Percentiles rank a stretch among this genome's conserved stretches.
These are phyloP conservation scores for Tuber microsphaerosporum DNA, from an alignment of 495 filamentous ascomycete species.

Conservation along the genomic window DNA sequence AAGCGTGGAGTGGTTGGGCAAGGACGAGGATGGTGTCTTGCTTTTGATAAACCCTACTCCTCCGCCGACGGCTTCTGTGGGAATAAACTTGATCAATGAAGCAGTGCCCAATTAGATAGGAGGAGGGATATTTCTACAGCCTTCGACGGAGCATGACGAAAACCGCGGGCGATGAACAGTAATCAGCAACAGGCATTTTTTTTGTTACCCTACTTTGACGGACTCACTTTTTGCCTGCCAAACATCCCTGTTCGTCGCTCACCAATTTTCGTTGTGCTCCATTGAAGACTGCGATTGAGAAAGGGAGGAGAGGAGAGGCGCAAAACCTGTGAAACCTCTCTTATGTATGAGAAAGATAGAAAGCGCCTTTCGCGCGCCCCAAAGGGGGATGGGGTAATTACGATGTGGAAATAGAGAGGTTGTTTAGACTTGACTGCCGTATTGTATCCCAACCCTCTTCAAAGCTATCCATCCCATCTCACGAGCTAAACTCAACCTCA, in stretches of 20 bases:
- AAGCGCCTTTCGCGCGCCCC: neutral
- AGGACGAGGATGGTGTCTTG: slow-evolving; percentile 31
- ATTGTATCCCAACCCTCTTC: neutral
- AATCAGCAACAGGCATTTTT: neutral
- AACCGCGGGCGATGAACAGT: neutral
- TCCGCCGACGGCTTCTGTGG: neutral
- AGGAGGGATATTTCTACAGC: neutral
- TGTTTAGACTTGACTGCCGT: neutral
- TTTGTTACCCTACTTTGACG: neutral
- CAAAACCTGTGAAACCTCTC: neutral
- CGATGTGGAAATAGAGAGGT: neutral
- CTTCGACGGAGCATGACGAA: neutral
- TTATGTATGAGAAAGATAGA: neutral
- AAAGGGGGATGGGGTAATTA: neutral
- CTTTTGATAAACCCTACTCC: slow-evolving; percentile 12
- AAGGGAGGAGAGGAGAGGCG: neutral
- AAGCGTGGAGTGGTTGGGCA: slow-evolving; percentile 56
- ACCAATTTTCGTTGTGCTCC: neutral
- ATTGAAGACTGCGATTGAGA: neutral
- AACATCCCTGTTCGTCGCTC: neutral
- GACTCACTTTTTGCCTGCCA: neutral
- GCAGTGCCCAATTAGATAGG: neutral
- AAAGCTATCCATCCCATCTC: neutral
- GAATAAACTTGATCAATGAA: neutral
- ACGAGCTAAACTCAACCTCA: neutral